Evolutionary conservation across 345 rosid genomes (phyloP).

Genomic region (Populus davidiana): DNA sequence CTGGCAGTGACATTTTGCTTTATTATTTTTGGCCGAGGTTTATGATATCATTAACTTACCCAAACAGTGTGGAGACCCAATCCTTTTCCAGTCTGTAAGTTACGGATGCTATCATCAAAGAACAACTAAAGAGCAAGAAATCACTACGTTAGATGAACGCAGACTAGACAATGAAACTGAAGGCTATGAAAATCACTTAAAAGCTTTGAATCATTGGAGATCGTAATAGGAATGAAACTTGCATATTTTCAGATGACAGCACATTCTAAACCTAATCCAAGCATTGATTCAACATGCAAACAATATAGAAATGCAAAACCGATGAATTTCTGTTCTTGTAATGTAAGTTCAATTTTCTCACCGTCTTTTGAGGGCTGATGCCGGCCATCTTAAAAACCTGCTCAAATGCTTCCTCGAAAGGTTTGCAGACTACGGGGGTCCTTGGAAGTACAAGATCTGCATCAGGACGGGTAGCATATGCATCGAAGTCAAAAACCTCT

Average conservation of each 20-base stretch:
- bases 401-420: conserved; percentile 56
- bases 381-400: conserved; percentile 57
- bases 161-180: not conserved
- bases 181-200: no score
- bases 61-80: conserved; percentile 20
- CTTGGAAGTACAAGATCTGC: conserved; percentile 46
- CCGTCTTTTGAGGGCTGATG: conserved; percentile 63
- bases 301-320: not conserved
- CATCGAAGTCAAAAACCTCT: conserved; percentile 51
- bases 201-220: not conserved
- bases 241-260: no score
- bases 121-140: conserved; percentile 17
- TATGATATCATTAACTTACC: conserved; percentile 16
- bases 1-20: no score
- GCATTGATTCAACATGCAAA: not conserved
- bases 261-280: not conserved
- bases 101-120: conserved; percentile 29
- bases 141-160: not conserved
- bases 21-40: not conserved
- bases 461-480: conserved; percentile 8
- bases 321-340: not conserved
- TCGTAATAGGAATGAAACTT: not conserved
- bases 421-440: conserved; percentile 75
- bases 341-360: conserved; percentile 25
- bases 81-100: conserved; percentile 14